Percentiles rank a stretch among this genome's conserved stretches.
Conservation (phyloP, 208 protist species). For the Spongospora subterranea region DNA sequence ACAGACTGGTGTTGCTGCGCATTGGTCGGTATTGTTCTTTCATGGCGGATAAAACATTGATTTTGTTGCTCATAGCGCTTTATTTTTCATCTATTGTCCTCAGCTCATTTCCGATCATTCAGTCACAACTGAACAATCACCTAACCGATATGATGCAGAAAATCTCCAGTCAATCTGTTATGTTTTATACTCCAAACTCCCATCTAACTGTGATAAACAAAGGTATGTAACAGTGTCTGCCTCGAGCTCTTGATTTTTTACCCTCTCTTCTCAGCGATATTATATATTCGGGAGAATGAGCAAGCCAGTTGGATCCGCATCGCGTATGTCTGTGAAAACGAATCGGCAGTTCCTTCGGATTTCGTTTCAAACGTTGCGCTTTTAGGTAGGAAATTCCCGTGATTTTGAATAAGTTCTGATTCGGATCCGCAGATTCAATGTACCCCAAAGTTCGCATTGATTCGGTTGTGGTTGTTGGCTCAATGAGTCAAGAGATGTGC, state of each 20-base stretch:
- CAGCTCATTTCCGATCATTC: not conserved
- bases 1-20: not conserved
- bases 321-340: not conserved
- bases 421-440: too few relatives aligned
- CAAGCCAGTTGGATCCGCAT: constrained; percentile 17
- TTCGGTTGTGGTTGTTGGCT: not conserved
- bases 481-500: not conserved
- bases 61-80: not conserved
- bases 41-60: not conserved
- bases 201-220: constrained; percentile 7
- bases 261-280: not conserved
- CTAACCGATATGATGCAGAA: not conserved
- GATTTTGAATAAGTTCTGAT: too few relatives aligned
- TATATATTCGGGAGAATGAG: constrained; percentile 24
- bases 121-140: not conserved
- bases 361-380: not conserved
- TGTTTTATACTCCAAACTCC: not conserved
- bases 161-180: not conserved
- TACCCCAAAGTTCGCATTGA: constrained; percentile 10
- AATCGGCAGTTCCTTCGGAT: not conserved
- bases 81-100: not conserved
- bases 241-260: not conserved
- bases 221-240: not conserved
- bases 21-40: not conserved
- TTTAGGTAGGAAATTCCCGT: too few relatives aligned